Conservation (phyloP, 2,329 filamentous ascomycete genomes). For the Geoglossum cookeanum region DNA sequence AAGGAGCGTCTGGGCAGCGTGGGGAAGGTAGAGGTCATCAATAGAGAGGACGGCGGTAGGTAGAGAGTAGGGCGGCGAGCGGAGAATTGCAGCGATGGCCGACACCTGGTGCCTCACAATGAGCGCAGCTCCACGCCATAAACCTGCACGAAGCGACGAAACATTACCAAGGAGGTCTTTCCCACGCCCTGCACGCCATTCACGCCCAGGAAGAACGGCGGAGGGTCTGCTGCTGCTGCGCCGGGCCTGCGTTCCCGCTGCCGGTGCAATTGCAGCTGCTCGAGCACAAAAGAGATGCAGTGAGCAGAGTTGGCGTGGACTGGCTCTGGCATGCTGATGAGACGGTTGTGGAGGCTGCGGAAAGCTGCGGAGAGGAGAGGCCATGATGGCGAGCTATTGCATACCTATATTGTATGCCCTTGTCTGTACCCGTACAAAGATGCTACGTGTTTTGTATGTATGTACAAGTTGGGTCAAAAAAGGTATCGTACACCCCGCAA, state of each 20-base stretch:
- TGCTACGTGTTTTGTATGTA: no score
- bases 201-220: conserved; percentile 69
- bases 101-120: conserved; percentile 26
- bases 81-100: conserved; percentile 42
- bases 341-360: neutral
- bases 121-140: neutral
- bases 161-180: conserved; percentile 61
- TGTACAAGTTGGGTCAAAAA: neutral
- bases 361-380: no score
- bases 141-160: neutral
- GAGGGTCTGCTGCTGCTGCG: conserved; percentile 15
- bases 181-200: conserved; percentile 85
- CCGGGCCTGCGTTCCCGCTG: conserved; percentile 17
- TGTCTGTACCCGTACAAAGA: no score
- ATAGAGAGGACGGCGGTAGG: conserved; percentile 58
- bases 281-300: conserved; percentile 59
- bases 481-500: neutral
- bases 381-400: no score
- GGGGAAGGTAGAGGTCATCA: conserved; percentile 75
- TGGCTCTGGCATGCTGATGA: neutral
- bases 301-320: conserved; percentile 61
- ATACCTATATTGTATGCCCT: no score
- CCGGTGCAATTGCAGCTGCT: conserved; percentile 34
- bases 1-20: conserved; percentile 45
- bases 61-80: conserved; percentile 35